Base-by-base conservation (phyloP, 2,329 filamentous ascomycete species). In the Colletotrichum phormii region DNA sequence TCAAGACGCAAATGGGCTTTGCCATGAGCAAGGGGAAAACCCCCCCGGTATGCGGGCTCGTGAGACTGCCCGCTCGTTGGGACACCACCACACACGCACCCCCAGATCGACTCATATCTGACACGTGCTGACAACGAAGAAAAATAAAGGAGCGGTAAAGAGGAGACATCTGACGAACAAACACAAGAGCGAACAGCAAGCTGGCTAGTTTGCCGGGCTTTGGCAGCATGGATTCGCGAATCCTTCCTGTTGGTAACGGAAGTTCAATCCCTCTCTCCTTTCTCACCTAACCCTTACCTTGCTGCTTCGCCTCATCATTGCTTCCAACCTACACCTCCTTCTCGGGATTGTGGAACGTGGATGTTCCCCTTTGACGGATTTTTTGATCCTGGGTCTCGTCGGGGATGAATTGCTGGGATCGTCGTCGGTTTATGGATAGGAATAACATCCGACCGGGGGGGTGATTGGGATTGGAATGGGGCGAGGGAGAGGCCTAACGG, bases 331-430 rank as follows among this genome's bases (percentile, higher is more conserved):
- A 33, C 42, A 5, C 46, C 26, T 35, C 18, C 18, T 15, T 18
- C 42, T 24, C n/a, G 46, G 46, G 60, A 8, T 49, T 22, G 12
- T 22, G 12, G 29, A 53, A 31, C 42, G n/a, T 15, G 18, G 12
- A 9, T 4, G 2, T 8, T 6, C 26, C 42, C 11, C 26, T 33
- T 35, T 63, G 60, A 35, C 13, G 18, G 37, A 4, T 61, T 35
- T 29, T 35, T 22, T 2, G 4, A 15, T 29, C 49, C 49, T 57
- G 24, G 57, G 49, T 42, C 37, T 42, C 37, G 31, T 60, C 46
- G 67, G 66, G 66, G 42, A 65, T 70, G 61, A 65, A 64, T 35
- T 71, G 24, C 67, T 71, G 37, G 55, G 65, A 64, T 72, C 31
- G 42, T 29, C 37, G 46, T 59, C 70, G 70, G 54, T 22, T 58